These are phyloP conservation scores for Withania somnifera DNA, from an alignment of 305 asterid genomes.

Conservation along the genomic window DNA sequence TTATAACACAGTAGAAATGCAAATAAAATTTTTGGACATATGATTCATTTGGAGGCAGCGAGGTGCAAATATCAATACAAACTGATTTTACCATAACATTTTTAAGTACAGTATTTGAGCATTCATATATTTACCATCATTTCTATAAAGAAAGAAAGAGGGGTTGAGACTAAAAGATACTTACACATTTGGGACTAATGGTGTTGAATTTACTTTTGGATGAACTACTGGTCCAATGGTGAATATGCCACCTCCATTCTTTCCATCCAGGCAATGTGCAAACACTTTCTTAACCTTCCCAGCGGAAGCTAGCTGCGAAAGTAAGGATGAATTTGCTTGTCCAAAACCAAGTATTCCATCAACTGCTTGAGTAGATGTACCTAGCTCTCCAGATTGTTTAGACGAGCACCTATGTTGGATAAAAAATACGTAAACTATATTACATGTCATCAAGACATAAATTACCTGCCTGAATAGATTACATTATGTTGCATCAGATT, in stretches of 20 bases:
- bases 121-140: not conserved
- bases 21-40: no score
- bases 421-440: conserved; percentile 9
- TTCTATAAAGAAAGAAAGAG: not conserved
- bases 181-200: conserved; percentile 29
- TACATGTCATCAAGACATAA: not conserved
- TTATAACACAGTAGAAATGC: no score
- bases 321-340: conserved; percentile 65
- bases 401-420: conserved; percentile 69
- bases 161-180: not conserved
- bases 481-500: no score
- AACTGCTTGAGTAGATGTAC: conserved; percentile 65
- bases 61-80: not conserved
- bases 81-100: not conserved
- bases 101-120: not conserved
- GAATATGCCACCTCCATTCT: conserved; percentile 80
- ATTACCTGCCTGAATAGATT: no score
- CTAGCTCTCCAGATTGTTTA: conserved; percentile 57
- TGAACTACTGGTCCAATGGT: conserved; percentile 75
- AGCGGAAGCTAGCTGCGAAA: conserved; percentile 66
- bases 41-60: not conserved
- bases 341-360: conserved; percentile 94
- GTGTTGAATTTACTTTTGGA: conserved; percentile 54
- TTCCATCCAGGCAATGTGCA: conserved; percentile 79
- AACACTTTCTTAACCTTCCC: conserved; percentile 55